Base-by-base conservation (phyloP, 306 rosid genomes). In the Ziziphus jujuba region DNA sequence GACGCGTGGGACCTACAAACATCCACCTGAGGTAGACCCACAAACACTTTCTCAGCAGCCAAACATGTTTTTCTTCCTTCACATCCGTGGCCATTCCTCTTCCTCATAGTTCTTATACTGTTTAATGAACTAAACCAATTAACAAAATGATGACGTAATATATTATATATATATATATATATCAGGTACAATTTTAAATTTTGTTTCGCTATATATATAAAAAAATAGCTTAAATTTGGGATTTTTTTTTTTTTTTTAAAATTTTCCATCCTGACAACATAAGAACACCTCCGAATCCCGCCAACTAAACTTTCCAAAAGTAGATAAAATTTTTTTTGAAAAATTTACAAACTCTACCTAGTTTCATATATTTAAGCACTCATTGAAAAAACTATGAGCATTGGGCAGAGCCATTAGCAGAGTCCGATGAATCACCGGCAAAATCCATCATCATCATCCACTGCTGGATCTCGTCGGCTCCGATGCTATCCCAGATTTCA, bases 371-470 rank as follows among this genome's bases (percentile, higher is more conserved):
- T 2, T 8, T 40, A 40, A 40, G 12, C 10, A 40, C 12, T 8
- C 2, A 40, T 1, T 40, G 10, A 2, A 40, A 10, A 12, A 1
- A 10, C 45, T 9, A 13, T 59, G 74, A 61, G 63, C 49, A 71
- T 72, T 68, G 25, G 83, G n/a, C 74, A 0, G 86, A 56, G 34
- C 53, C 64, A 12, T 54, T 68, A 2, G 65, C 84, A n/a, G 96
- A 87, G 23, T 77, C 76, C 13, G 89, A 78, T 0, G 89, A 82
- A 19, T 86, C 70, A 6, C 65, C 74, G 1, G 45, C 23, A 28
- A 78, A 84, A 73, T 88, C 88, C 84, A 82, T 71, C 56, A 60
- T 62, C 81, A 40, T 74, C 84, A 82, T 55, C 71, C 73, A 72
- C 17, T 75, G 71, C 5, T 87, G 84, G 61, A 84, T 47, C 8